Evolutionary conservation across 805 yeast species (phyloP).

Genomic region (Wickerhamomyces alni): DNA sequence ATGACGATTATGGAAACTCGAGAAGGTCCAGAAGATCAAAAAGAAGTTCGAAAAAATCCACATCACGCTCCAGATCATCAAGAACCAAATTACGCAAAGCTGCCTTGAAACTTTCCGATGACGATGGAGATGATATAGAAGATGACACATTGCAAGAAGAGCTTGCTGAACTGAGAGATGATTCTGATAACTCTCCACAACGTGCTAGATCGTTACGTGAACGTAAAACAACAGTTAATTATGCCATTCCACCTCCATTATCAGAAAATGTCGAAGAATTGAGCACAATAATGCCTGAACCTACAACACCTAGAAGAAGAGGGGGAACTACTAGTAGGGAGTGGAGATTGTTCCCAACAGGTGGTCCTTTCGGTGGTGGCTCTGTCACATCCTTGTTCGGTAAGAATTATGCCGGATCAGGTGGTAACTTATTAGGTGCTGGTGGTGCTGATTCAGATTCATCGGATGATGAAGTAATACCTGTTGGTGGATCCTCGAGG

Average conservation of each 20-base stretch:
- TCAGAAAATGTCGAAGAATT: constrained; percentile 27
- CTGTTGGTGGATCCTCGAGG: constrained; percentile 35
- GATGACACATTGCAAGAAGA: constrained; percentile 49
- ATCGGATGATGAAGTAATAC: constrained; percentile 54
- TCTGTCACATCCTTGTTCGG: constrained; percentile 85
- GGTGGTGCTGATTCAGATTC: constrained; percentile 49
- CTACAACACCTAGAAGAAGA: constrained; percentile 29
- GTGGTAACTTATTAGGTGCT: constrained; percentile 11
- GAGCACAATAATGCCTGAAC: constrained; percentile 6
- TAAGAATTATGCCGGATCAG: constrained; percentile 42
- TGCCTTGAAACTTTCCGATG: constrained; percentile 6
- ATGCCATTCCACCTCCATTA: constrained; percentile 80
- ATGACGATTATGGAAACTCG: constrained; percentile 5
- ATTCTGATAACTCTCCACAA: constrained; percentile 28
- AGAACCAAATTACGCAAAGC: constrained; percentile 1
- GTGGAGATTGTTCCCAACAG: constrained; percentile 81
- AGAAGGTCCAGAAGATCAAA: constrained; percentile 8
- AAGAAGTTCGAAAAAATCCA: constrained; percentile 1
- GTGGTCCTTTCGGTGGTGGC: constrained; percentile 97
- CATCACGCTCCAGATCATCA: constrained; percentile 3
- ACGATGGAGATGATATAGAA: constrained; percentile 17
- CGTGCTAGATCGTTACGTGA: constrained; percentile 48
- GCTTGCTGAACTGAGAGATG: constrained; percentile 27
- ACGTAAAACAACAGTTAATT: constrained; percentile 70
- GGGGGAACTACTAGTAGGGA: constrained; percentile 35